These are phyloP conservation scores for Boletales sp. DNA, from an alignment of 768 basidiomycete species.

Conservation along the genomic window DNA sequence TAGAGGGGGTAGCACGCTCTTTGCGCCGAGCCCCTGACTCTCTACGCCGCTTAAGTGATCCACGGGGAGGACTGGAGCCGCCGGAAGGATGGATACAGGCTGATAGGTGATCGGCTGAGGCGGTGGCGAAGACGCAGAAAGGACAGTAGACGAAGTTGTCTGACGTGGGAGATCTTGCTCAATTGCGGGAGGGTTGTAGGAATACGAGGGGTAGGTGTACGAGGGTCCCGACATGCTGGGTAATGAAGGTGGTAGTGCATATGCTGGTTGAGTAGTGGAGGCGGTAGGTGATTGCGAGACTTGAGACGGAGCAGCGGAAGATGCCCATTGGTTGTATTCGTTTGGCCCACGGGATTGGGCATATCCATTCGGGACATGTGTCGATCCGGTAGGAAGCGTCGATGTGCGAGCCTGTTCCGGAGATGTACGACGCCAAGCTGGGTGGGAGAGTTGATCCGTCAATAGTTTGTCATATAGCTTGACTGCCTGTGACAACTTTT, in stretches of 20 bases:
- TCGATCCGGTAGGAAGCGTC: conserved; percentile 25
- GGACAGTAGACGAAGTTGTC: conserved; percentile 8
- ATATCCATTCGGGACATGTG: conserved; percentile 28
- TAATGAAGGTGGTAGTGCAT: conserved; percentile 20
- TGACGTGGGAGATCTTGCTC: conserved; percentile 14
- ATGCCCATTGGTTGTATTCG: conserved; percentile 34
- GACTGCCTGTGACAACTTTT: conserved; percentile 88
- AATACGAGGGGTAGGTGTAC: conserved; percentile 12
- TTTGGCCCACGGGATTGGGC: conserved; percentile 21
- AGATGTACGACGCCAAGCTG: conserved; percentile 51
- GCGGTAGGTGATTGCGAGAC: conserved; percentile 24
- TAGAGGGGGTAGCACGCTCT: conserved; percentile 1
- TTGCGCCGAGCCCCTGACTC: conserved; percentile 8
- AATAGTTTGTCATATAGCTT: conserved; percentile 87
- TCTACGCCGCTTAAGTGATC: conserved; percentile 3
- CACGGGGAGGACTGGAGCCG: conserved; percentile 4
- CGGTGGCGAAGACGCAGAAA: conserved; percentile 2
- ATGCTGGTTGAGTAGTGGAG: conserved; percentile 29
- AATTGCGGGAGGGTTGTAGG: conserved; percentile 6
- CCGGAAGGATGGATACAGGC: conserved; percentile 20
- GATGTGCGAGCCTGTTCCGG: conserved; percentile 17
- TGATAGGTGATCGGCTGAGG: conserved; percentile 16
- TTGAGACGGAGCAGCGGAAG: conserved; percentile 23
- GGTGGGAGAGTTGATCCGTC: conserved; percentile 76
- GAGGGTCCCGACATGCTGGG: conserved; percentile 10